Percentiles rank a stretch among this genome's conserved stretches.
Conservation (phyloP, 331 rosid species). For the Quercus tomentella region DNA sequence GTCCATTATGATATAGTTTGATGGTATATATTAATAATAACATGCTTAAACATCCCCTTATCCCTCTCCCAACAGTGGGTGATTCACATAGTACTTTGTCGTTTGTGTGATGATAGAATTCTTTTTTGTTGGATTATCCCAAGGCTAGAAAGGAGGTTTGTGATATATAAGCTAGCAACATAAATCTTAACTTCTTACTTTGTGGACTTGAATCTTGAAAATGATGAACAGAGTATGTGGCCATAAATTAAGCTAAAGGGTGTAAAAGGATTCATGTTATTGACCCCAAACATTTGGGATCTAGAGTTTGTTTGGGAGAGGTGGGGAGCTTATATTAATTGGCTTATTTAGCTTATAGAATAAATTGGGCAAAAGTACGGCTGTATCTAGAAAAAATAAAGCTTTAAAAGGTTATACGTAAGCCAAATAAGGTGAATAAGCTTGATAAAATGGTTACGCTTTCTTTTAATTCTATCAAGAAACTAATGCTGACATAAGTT, state of each 20-base stretch:
- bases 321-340: too few species aligned
- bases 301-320: neutral
- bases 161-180: neutral
- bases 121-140: neutral
- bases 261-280: neutral
- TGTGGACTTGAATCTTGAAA: neutral
- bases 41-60: neutral
- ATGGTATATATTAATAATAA: neutral
- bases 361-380: too few species aligned
- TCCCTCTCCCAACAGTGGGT: neutral
- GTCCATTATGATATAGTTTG: neutral
- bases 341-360: too few species aligned
- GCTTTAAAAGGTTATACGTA: too few species aligned
- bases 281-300: neutral
- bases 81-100: too few species aligned
- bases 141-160: neutral
- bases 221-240: neutral
- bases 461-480: neutral
- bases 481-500: neutral
- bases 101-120: too few species aligned
- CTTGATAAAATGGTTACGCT: too few species aligned
- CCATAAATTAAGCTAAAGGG: neutral
- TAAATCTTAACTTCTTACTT: neutral
- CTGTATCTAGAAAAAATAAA: too few species aligned
- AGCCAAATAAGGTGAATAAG: too few species aligned